Base-by-base conservation (phyloP, 345 rosid genomes). In the Mercurialis annua region DNA sequence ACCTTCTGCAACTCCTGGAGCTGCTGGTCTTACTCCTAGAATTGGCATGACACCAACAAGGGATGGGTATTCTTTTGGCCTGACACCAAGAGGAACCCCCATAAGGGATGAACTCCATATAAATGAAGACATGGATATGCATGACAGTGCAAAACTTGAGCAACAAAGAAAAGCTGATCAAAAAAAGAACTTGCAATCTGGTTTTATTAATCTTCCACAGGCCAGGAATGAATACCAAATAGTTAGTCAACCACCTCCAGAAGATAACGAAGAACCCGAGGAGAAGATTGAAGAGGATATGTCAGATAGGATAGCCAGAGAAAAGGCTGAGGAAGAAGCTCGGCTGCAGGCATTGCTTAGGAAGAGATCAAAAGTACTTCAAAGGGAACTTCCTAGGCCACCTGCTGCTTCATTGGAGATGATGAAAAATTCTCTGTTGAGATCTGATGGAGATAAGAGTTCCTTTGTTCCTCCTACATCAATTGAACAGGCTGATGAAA, bases 281-380 rank as follows among this genome's bases (percentile, higher is more conserved):
- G 96, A 84, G 79, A 92, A 87, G 81, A 88, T 92, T 62, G 99
- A 95, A 80, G 99, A 95, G 78, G 99, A 95, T 76, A 95, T 95
- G 99, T 95, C 98, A 47, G 98, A 95, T 77, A 81, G 84, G 77
- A 62, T 90, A 62, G 94, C 94, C 1, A 86, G 97, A 78, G 92
- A 85, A 77, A 92, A 76, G 79, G 96, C 98, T 40, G 97, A 83
- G 79, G 98, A 95, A 76, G 99, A 95, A 82, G 98, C 92, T 10
- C 82, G 90, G 40, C 90, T 64, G 64, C 89, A 81, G 66, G 98
- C 94, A 53, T 72, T 92, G 61, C 97, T 92, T 71, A 83, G 84
- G 87, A 95, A 95, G 84, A 87, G 98, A 76, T 95, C 98, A 48
- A 92, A 90, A 86, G 99, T 95, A 33, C 80, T 95, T 77, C 99